These are phyloP conservation scores for Cyberlindnera misumaiensis DNA, from an alignment of 805 yeast species.

Conservation along the genomic window DNA sequence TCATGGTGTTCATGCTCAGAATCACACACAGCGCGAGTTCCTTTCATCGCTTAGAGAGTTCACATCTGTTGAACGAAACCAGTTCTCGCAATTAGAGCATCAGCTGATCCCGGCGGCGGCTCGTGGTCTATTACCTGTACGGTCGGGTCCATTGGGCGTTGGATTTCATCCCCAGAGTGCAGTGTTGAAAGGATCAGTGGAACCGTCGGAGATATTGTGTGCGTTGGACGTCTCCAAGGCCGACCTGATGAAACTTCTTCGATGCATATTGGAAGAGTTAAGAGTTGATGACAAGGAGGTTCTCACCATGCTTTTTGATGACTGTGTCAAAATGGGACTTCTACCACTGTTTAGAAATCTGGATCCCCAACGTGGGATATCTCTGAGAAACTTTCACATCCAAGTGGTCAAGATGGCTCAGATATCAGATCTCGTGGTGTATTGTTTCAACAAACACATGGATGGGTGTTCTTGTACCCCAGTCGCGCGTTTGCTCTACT, in stretches of 20 bases:
- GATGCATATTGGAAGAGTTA: conserved; percentile 19
- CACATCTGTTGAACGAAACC: conserved; percentile 18
- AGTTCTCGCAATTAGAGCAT: conserved; percentile 15
- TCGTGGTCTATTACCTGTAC: conserved; percentile 21
- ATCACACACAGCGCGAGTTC: conserved; percentile 20
- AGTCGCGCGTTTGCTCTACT: conserved; percentile 33
- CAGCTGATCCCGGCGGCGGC: conserved; percentile 13
- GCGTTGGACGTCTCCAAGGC: conserved; percentile 37
- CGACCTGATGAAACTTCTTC: conserved; percentile 24
- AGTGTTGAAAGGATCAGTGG: conserved; percentile 47
- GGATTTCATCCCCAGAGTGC: conserved; percentile 28
- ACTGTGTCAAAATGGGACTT: conserved; percentile 26
- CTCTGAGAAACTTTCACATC: conserved; percentile 76
- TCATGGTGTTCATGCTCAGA: conserved; percentile 47
- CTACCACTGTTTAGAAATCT: conserved; percentile 49
- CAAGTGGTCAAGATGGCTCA: conserved; percentile 78
- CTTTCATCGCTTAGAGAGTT: conserved; percentile 16
- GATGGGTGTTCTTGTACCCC: conserved; percentile 32
- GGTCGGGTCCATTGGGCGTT: conserved; percentile 19
- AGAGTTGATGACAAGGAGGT: conserved; percentile 11
- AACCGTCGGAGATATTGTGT: conserved; percentile 45
- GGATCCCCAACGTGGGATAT: conserved; percentile 68
- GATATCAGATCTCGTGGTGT: conserved; percentile 71
- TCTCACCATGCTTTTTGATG: conserved; percentile 15
- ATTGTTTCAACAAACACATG: conserved; percentile 45